These are phyloP conservation scores for Fragaria iinumae DNA, from an alignment of 306 rosid genomes.

Conservation along the genomic window DNA sequence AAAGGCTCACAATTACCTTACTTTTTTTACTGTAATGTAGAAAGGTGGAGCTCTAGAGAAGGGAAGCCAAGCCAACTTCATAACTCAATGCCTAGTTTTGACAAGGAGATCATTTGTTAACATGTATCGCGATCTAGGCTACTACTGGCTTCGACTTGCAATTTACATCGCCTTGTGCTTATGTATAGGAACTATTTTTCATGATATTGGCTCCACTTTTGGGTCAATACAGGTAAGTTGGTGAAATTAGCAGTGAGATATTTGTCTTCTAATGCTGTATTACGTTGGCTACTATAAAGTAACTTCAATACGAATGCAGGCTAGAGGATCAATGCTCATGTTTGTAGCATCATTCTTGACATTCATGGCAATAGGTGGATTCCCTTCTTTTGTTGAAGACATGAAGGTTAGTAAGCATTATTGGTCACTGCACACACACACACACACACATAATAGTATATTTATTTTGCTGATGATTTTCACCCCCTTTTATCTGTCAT, in stretches of 20 bases:
- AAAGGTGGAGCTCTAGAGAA: slow-evolving; percentile 22
- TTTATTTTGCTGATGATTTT: background rate
- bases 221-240: slow-evolving; percentile 40
- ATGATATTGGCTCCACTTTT: slow-evolving; percentile 30
- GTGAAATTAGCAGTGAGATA: background rate
- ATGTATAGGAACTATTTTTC: slow-evolving; percentile 39
- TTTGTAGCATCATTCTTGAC: slow-evolving; percentile 61
- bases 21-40: slow-evolving; percentile 3
- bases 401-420: slow-evolving; percentile 49
- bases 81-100: slow-evolving; percentile 35
- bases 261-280: background rate
- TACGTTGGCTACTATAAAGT: background rate
- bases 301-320: slow-evolving; percentile 31
- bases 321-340: slow-evolving; percentile 57
- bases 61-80: slow-evolving; percentile 40
- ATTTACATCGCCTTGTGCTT: slow-evolving; percentile 40
- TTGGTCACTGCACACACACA: background rate
- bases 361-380: slow-evolving; percentile 70
- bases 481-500: background rate
- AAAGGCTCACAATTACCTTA: background rate
- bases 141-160: slow-evolving; percentile 51
- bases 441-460: too few relatives aligned
- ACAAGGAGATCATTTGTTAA: slow-evolving; percentile 47
- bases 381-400: slow-evolving; percentile 77
- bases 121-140: slow-evolving; percentile 50